These are phyloP conservation scores for Zarea fungicola DNA, from an alignment of 2,329 filamentous ascomycete species.

Conservation along the genomic window DNA sequence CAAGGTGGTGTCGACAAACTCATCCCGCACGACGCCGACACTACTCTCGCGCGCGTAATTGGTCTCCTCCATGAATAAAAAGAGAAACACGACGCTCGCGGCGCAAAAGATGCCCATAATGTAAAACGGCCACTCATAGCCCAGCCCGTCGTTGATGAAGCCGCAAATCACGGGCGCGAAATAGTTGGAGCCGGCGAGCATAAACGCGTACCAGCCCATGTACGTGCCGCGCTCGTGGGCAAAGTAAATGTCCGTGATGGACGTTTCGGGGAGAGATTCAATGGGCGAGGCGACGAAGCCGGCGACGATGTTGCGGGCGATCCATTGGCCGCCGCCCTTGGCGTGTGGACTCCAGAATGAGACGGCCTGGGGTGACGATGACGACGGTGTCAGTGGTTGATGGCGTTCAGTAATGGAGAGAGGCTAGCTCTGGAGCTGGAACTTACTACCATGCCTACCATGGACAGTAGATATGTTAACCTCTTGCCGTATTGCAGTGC, in stretches of 20 bases:
- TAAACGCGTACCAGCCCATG: constrained; percentile 37
- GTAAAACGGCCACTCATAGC: constrained; percentile 40
- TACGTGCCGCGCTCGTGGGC: constrained; percentile 40
- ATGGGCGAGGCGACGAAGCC: constrained; percentile 41
- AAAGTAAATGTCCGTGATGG: constrained; percentile 36
- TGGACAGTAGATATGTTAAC: constrained; percentile 32
- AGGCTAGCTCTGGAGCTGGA: too few relatives aligned
- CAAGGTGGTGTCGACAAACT: too few relatives aligned
- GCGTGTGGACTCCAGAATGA: constrained; percentile 32
- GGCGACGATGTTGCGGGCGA: constrained; percentile 38
- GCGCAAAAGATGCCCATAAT: constrained; percentile 35
- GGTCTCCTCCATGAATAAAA: constrained; percentile 57
- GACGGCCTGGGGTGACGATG: neutral
- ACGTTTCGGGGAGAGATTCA: constrained; percentile 41
- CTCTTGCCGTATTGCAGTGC: constrained; percentile 41
- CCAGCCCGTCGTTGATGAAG: constrained; percentile 38
- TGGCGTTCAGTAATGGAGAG: neutral
- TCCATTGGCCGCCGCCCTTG: constrained; percentile 36
- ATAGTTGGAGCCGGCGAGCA: constrained; percentile 35
- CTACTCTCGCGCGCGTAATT: constrained; percentile 41
- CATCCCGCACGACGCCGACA: constrained; percentile 6
- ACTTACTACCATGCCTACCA: constrained; percentile 26
- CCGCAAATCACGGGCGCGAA: constrained; percentile 40
- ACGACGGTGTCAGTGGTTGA: neutral
- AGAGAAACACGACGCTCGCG: constrained; percentile 33